phyloP scores from a whole-genome alignment of 495 filamentous ascomycete species.

The Penicillium canariense region DNA sequence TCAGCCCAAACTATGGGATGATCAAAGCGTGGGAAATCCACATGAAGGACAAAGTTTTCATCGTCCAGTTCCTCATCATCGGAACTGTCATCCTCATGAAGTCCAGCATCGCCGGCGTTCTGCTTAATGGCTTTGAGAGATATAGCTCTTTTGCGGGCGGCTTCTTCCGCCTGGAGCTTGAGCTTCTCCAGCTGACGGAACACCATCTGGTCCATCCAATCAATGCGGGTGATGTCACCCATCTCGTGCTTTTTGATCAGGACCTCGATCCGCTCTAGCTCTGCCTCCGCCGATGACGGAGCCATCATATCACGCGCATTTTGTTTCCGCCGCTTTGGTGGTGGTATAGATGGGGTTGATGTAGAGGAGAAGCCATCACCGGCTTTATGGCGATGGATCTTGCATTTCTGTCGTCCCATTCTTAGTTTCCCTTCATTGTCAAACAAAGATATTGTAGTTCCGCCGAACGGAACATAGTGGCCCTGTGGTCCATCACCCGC shows the following conservation, averaged over 20 bases:
- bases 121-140: conserved; percentile 28
- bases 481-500: conserved; percentile 60
- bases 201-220: conserved; percentile 93
- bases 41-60: conserved; percentile 69
- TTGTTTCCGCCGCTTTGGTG: conserved; percentile 48
- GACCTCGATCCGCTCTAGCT: conserved; percentile 78
- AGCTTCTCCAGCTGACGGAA: conserved; percentile 83
- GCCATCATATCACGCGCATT: conserved; percentile 35
- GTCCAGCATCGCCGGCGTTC: conserved; percentile 14
- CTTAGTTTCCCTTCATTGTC: conserved; percentile 86
- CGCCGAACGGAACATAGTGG: conserved; percentile 88
- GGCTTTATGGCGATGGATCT: conserved; percentile 73
- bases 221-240: conserved; percentile 86
- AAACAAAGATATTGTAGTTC: conserved; percentile 86
- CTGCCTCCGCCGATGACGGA: conserved; percentile 61
- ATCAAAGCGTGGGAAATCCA: conserved; percentile 93
- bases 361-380: conserved; percentile 85
- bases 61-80: conserved; percentile 48
- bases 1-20: conserved; percentile 95
- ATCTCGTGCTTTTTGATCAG: conserved; percentile 98
- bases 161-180: conserved; percentile 55
- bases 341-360: conserved; percentile 67
- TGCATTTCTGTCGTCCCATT: conserved; percentile 90
- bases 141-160: conserved; percentile 36
- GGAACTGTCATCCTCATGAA: conserved; percentile 28